phyloP scores from a whole-genome alignment of 768 basidiomycete genomes.

The Boletus sp. region DNA sequence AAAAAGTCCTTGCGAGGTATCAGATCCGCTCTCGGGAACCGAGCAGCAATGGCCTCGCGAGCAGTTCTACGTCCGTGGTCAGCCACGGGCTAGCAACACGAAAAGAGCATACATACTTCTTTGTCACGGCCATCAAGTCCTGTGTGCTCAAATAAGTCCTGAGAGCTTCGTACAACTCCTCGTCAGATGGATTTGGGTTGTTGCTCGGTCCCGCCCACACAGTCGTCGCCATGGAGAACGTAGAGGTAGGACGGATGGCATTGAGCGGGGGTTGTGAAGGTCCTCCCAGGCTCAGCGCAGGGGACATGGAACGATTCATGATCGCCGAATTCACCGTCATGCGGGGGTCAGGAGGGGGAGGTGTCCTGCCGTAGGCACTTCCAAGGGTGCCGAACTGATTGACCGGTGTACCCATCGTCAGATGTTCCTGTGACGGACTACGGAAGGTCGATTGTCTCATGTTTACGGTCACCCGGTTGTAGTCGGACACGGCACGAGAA shows the following conservation, averaged over 20 bases:
- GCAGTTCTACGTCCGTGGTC: conserved; percentile 43
- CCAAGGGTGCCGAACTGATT: conserved; percentile 34
- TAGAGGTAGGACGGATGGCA: conserved; percentile 47
- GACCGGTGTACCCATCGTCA: conserved; percentile 33
- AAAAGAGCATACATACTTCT: conserved; percentile 44
- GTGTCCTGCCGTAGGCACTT: conserved; percentile 39
- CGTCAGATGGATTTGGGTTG: conserved; percentile 56
- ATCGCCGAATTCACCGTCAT: conserved; percentile 46
- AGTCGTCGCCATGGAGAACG: conserved; percentile 60
- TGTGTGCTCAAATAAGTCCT: conserved; percentile 59
- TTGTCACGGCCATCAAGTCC: conserved; percentile 70
- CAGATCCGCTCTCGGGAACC: conserved; percentile 69
- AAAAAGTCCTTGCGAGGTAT: conserved; percentile 55
- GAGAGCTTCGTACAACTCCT: conserved; percentile 54
- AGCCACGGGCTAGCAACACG: not conserved
- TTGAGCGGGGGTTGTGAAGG: conserved; percentile 32
- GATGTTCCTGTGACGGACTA: conserved; percentile 38
- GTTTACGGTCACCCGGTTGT: conserved; percentile 28
- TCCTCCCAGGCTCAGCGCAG: conserved; percentile 29
- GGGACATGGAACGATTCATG: conserved; percentile 35
- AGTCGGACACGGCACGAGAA: conserved; percentile 29
- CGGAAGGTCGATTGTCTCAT: conserved; percentile 25
- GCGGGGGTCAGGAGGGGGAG: conserved; percentile 43
- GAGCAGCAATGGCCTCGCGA: conserved; percentile 56
- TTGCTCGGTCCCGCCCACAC: conserved; percentile 48